Percentiles rank a stretch among this genome's conserved stretches.
Evolutionary conservation across 2,329 filamentous ascomycete species (phyloP).

Genomic region (Drechslerella dactyloides): DNA sequence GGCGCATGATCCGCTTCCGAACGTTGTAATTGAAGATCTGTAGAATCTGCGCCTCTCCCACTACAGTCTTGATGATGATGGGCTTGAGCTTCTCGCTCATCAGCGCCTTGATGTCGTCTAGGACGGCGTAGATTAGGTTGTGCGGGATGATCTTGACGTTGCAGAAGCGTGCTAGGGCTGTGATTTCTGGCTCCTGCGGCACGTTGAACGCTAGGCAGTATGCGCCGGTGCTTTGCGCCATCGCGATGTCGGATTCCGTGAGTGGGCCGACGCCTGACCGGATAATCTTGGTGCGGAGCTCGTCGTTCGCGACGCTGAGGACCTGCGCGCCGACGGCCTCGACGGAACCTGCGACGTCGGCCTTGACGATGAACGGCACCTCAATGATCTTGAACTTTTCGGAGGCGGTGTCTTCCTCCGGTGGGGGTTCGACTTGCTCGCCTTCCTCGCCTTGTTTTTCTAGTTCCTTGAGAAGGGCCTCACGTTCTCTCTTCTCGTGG

Average conservation of each 20-base stretch:
- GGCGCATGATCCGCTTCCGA: constrained; percentile 71
- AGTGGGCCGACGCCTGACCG: constrained; percentile 78
- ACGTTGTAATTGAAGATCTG: constrained; percentile 84
- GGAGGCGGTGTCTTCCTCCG: constrained; percentile 56
- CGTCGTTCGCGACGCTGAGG: constrained; percentile 78
- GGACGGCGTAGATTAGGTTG: constrained; percentile 81
- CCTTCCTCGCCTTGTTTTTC: constrained; percentile 57
- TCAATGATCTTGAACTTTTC: constrained; percentile 60
- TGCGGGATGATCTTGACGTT: constrained; percentile 82
- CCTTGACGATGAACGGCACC: constrained; percentile 86
- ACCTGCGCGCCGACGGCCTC: constrained; percentile 85
- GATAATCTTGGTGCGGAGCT: constrained; percentile 78
- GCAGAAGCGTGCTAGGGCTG: constrained; percentile 70
- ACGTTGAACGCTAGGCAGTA: constrained; percentile 87
- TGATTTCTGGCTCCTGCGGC: constrained; percentile 70
- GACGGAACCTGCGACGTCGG: constrained; percentile 89
- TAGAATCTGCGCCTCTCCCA: constrained; percentile 85
- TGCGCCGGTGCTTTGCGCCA: constrained; percentile 73
- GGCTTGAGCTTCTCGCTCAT: constrained; percentile 74
- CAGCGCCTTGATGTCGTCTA: constrained; percentile 73
- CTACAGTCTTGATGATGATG: constrained; percentile 71
- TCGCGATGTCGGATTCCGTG: constrained; percentile 85
- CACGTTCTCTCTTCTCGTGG: constrained; percentile 66
- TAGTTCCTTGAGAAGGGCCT: constrained; percentile 59
- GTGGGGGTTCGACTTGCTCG: constrained; percentile 46